A percentile compares a stretch with the other conserved stretches of the same genome.
Evolutionary conservation across 371 early-diverging fungal species (phyloP).

Genomic region (Mortierella sp.): DNA sequence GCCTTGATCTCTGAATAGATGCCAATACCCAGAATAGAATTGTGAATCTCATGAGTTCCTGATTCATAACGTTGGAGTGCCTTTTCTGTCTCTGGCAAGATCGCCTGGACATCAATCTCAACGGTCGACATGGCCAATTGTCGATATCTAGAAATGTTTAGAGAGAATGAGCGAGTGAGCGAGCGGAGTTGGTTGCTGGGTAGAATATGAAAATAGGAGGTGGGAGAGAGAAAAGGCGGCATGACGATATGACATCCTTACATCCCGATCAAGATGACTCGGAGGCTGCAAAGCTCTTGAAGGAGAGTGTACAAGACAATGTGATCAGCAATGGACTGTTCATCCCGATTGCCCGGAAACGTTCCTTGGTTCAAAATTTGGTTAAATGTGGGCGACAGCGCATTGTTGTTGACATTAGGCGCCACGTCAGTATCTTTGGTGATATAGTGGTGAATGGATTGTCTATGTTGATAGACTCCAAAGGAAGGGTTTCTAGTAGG

Average conservation of each 20-base stretch:
- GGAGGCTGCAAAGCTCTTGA: slow-evolving; percentile 35
- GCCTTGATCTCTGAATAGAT: slow-evolving; percentile 61
- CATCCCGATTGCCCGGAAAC: slow-evolving; percentile 28
- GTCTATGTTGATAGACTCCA: not conserved
- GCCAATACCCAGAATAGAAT: slow-evolving; percentile 55
- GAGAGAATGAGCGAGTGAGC: not conserved
- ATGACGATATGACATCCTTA: slow-evolving; percentile 12
- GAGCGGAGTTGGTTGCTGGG: slow-evolving; percentile 2
- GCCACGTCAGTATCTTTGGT: no score
- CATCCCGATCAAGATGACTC: slow-evolving; percentile 35
- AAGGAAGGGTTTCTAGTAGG: no score
- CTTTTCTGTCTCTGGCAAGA: slow-evolving; percentile 33
- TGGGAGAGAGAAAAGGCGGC: slow-evolving; percentile 37
- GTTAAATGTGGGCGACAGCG: slow-evolving; percentile 4
- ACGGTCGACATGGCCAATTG: slow-evolving; percentile 46
- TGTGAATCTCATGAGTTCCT: slow-evolving; percentile 36
- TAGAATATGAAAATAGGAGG: slow-evolving; percentile 34
- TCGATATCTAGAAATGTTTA: slow-evolving; percentile 48
- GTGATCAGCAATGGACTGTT: slow-evolving; percentile 37
- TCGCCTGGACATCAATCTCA: slow-evolving; percentile 28
- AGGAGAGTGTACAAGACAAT: slow-evolving; percentile 43
- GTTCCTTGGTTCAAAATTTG: slow-evolving; percentile 5
- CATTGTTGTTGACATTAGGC: no score
- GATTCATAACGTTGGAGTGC: slow-evolving; percentile 17
- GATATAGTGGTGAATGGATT: not conserved